Evolutionary conservation across 768 basidiomycete genomes (phyloP), one percentile per base, ranked within the genome.

Genomic region (Hydnomerulius pinastri): DNA sequence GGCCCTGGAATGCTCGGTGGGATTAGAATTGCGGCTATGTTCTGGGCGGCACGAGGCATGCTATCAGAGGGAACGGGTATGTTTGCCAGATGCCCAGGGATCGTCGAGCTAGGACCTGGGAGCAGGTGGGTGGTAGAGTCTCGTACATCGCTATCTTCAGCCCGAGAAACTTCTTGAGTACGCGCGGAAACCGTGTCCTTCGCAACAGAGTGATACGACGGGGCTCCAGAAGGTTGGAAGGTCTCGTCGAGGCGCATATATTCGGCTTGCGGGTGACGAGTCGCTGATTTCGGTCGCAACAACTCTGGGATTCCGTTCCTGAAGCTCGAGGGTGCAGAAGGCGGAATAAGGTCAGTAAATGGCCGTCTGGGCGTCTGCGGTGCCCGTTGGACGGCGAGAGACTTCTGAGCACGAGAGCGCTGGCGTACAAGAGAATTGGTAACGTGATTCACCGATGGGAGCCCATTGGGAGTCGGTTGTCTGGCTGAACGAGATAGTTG

Each of bases 361-460:
- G 62, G 62, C 10, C 35, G 62, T 49, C 59, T 48, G 15, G 49
- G 53, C 3, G 62, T 61, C 41, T 12, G 50, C 0, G 56, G 57
- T 20, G 54, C 60, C 27, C 29, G 52, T 27, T 40, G 23, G 21
- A 39, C 12, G 15, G 24, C 21, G 5, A 21, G 8, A 11, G 10
- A 24, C 2, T 20, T 4, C 7, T 13, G 8, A 15, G 20, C 13
- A 20, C 11, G 18, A 20, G 39, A 25, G n/a, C 23, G 39, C 39
- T 10, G 39, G n/a, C 6, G 25, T 13, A 50, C 27, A 35, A 13
- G 29, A 8, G 29, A 30, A 13, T 7, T 7, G 29, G 8, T 35
- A 12, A 5, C 17, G 33, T 35, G 33, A 12, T 13, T 5, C 5
- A 35, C 17, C 33, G 33, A 17, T 17, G 12, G 28, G 17, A 27